Percentiles rank a stretch among this genome's conserved stretches.
Evolutionary conservation across 2,329 filamentous ascomycete genomes (phyloP).

Genomic region (Pseudogymnoascus sp.): DNA sequence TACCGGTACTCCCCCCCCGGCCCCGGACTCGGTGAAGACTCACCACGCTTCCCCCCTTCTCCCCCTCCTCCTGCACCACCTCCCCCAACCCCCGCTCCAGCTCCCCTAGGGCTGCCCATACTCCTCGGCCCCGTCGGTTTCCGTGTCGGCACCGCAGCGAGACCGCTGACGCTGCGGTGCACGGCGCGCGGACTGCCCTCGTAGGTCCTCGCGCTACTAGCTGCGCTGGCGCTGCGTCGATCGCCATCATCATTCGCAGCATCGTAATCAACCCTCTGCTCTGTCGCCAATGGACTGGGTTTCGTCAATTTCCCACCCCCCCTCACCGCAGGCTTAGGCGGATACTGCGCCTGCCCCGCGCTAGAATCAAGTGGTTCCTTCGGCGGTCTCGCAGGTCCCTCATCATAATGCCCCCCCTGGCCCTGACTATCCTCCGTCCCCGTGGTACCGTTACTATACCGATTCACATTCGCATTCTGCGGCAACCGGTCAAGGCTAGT

Average conservation of each 20-base stretch:
- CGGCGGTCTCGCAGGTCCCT: constrained; percentile 48
- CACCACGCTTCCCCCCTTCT: neutral
- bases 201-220: constrained; percentile 35
- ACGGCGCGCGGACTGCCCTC: constrained; percentile 34
- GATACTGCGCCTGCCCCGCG: constrained; percentile 33
- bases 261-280: constrained; percentile 37
- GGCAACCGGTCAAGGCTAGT: constrained; percentile 46
- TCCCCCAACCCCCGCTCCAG: too few relatives aligned
- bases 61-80: neutral
- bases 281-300: constrained; percentile 48
- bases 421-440: constrained; percentile 14
- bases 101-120: constrained; percentile 17
- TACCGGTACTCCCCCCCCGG: neutral
- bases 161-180: neutral
- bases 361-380: constrained; percentile 49
- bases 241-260: too few relatives aligned
- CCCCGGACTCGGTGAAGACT: neutral
- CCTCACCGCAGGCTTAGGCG: constrained; percentile 30
- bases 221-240: neutral
- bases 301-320: constrained; percentile 38
- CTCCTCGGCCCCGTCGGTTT: constrained; percentile 30
- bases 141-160: constrained; percentile 18
- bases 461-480: constrained; percentile 47
- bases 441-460: constrained; percentile 32
- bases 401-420: neutral